Percentiles rank a stretch among this genome's conserved stretches.
These are phyloP conservation scores for Penicillium paneum DNA, from an alignment of 2,329 filamentous ascomycete species.

Conservation along the genomic window DNA sequence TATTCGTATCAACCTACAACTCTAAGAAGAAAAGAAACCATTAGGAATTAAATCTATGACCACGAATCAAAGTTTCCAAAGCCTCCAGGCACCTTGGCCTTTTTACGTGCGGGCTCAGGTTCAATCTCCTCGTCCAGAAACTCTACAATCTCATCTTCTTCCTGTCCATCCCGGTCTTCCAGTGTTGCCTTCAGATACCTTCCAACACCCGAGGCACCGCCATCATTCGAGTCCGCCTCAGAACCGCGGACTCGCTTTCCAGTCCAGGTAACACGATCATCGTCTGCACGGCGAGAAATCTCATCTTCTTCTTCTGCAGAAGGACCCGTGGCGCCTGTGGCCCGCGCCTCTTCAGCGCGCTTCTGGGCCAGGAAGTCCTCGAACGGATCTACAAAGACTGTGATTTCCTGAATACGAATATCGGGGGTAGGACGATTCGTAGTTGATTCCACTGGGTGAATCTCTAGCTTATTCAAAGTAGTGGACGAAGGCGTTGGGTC, in stretches of 20 bases:
- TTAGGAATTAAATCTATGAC: conserved; percentile 49
- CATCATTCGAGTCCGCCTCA: conserved; percentile 53
- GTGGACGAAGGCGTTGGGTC: conserved; percentile 50
- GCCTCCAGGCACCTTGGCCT: conserved; percentile 64
- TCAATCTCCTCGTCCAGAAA: conserved; percentile 62
- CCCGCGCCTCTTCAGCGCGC: conserved; percentile 58
- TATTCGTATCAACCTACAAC: background rate
- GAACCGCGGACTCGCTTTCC: conserved; percentile 79
- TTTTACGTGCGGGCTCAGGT: conserved; percentile 72
- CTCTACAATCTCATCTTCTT: conserved; percentile 60
- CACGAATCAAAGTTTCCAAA: conserved; percentile 96
- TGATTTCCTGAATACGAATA: conserved; percentile 75
- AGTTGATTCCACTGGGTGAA: conserved; percentile 67
- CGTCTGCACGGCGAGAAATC: conserved; percentile 55
- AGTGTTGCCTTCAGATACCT: conserved; percentile 74
- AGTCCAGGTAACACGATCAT: conserved; percentile 92
- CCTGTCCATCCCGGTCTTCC: conserved; percentile 34
- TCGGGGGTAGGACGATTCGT: conserved; percentile 72
- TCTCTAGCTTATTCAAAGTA: conserved; percentile 70
- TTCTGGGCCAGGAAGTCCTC: conserved; percentile 83
- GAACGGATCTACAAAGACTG: conserved; percentile 90
- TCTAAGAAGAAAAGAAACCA: too few species aligned
- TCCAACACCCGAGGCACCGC: conserved; percentile 56
- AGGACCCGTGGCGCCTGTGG: conserved; percentile 32
- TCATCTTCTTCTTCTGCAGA: conserved; percentile 26